These are phyloP conservation scores for Aspergillus pseudoglaucus DNA, from an alignment of 2,329 filamentous ascomycete species.

Conservation along the genomic window DNA sequence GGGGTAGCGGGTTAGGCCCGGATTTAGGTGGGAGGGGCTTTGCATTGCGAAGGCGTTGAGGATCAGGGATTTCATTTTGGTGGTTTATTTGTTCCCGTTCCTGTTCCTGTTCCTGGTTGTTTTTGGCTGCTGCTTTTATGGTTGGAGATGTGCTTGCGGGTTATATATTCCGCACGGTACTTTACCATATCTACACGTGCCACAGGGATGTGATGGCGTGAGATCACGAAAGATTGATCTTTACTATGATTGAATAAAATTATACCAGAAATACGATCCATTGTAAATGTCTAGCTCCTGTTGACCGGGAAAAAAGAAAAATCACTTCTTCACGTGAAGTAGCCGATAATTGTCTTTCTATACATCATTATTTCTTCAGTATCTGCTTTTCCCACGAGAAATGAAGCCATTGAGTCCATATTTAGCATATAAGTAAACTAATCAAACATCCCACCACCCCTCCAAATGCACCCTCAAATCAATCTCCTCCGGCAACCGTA, in stretches of 20 bases:
- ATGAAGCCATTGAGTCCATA: neutral
- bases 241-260: no score
- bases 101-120: no score
- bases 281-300: neutral
- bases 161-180: neutral
- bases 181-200: neutral
- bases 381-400: no score
- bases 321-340: no score
- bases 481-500: conserved; percentile 50
- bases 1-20: conserved; percentile 35
- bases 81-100: no score
- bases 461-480: conserved; percentile 61
- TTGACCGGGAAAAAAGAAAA: no score
- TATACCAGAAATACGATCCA: neutral
- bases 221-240: neutral
- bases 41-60: conserved; percentile 47
- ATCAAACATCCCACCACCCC: conserved; percentile 55
- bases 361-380: no score
- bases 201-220: neutral
- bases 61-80: conserved; percentile 33
- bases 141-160: no score
- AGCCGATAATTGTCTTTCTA: no score
- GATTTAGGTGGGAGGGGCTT: conserved; percentile 41
- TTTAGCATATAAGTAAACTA: neutral
- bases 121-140: no score